phyloP scores from a whole-genome alignment of 2,329 filamentous ascomycete species.

The Verticillium nubilum region DNA sequence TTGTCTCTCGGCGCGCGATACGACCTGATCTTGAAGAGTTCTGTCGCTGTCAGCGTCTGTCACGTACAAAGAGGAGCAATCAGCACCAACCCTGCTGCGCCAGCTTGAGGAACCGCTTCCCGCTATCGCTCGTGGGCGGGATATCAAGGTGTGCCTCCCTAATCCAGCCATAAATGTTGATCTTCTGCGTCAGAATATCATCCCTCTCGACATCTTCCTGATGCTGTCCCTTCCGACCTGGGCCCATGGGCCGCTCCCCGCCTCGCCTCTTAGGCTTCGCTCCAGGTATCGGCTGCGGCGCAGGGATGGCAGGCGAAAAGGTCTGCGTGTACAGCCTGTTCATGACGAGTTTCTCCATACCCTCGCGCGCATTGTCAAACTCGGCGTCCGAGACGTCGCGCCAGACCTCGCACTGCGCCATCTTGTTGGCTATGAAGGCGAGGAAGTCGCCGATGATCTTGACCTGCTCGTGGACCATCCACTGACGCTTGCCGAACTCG shows the following conservation, averaged over 20 bases:
- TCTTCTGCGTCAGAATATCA: constrained; percentile 92
- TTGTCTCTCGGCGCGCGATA: constrained; percentile 97
- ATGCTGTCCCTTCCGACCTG: constrained; percentile 88
- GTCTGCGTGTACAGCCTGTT: constrained; percentile 93
- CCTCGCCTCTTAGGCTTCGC: constrained; percentile 64
- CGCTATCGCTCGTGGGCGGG: constrained; percentile 74
- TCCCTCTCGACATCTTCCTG: constrained; percentile 97
- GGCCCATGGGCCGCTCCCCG: constrained; percentile 63
- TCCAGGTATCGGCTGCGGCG: constrained; percentile 67
- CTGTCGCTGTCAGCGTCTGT: constrained; percentile 40
- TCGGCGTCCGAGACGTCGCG: constrained; percentile 91
- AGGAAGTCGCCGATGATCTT: constrained; percentile 98
- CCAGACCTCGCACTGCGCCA: constrained; percentile 97
- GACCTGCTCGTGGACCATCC: constrained; percentile 99
- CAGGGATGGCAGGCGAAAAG: constrained; percentile 87
- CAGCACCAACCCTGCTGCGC: constrained; percentile 70
- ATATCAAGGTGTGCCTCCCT: constrained; percentile 92
- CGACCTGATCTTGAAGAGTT: constrained; percentile 91
- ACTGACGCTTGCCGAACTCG: constrained; percentile 96
- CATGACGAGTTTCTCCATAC: constrained; percentile 99
- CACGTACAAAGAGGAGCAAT: neutral
- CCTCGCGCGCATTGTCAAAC: constrained; percentile 96
- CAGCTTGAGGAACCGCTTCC: constrained; percentile 78
- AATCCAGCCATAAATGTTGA: constrained; percentile 95
- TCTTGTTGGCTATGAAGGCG: constrained; percentile 95